Evolutionary conservation across 352 stramenopile species (phyloP), one percentile per base, ranked within the genome.

Genomic region (Halophytophthora polymorphica): DNA sequence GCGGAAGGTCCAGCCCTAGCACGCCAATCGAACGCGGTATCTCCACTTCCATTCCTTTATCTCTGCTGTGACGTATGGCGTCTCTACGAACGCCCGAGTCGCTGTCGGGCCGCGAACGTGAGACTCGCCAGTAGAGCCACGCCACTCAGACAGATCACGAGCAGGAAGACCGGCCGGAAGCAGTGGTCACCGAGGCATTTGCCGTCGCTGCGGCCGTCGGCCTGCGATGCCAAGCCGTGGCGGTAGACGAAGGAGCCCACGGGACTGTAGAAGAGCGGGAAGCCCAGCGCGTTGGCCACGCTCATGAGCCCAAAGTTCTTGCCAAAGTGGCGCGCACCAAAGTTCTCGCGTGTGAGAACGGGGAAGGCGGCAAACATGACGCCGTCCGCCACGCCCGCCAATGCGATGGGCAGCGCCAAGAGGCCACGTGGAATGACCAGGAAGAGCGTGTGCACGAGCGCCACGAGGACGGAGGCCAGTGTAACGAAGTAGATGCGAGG

Each of bases 241-340:
- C 37, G 35, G 42, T 92, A 90, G 1, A 86, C 47, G 50, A 79
- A 75, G 31, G 81, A 86, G 14, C 73, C 68, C 12, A 92, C 57
- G 6, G 81, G 81, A 33, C 71, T 86, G 61, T 71, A 84, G 53
- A 92, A 83, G 2, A 92, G 50, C 17, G 81, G 81, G 59, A 88
- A 92, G 2, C 78, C 78, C 15, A 90, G 34, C 0, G 74, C 76
- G 45, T 90, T 92, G 28, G 81, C 81, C 40, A 88, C 63, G 40
- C 74, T 88, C 21, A 92, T 82, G 21, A 88, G 47, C 11, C 82
- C 78, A 50, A 86, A 92, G 42, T 92, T 92, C 49, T 89, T 86
- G 39, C 82, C 82, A 46, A 92, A 89, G 48, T 92, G 82, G 1
- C 57, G 61, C 18, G 58, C 53, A 1, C 82, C 82, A 48, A 90